Base-by-base conservation (phyloP, 169 alveolate genomes). In the Babesia sp. region DNA sequence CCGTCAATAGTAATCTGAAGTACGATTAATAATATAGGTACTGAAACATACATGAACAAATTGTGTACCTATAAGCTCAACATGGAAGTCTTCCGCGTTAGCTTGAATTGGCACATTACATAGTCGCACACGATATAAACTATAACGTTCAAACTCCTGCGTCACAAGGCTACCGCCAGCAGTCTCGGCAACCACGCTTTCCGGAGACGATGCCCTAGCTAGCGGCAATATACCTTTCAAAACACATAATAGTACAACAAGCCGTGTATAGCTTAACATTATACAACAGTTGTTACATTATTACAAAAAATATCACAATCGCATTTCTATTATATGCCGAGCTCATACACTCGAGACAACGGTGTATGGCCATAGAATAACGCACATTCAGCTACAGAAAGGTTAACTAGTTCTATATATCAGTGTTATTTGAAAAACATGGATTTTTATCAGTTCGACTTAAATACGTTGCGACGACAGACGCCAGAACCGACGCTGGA, bases 61-160 rank as follows among this genome's bases (percentile, higher is more conserved):
- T 51, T 78, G 80, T 9, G 86, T 63, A n/a, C 82, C 86, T 4
- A 78, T 56, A 29, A 78, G 74, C 50, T 78, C 81, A 20, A 78
- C 81, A 46, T 56, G 69, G 24, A 69, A 78, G 57, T 78, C 86
- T 6, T 78, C 81, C 2, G 86, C 86, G 31, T 34, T 68, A 33
- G 58, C 70, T 2, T 22, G 34, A 5, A 29, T 36, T 16, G 86
- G 82, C 48, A 78, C 82, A 37, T 56, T 51, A 33, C 60, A 12
- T 24, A 78, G 66, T 31, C 67, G 57, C 63, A 78, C 54, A 29
- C 34, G 44, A 29, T 78, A 78, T 33, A 78, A 22, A 2, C 66
- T 67, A 45, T 37, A 78, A 18, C 76, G 57, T 14, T 58, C 80
- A 46, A 39, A 24, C 16, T 78, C 86, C 24, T 78, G 76, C 16